Evolutionary conservation across 2,329 filamentous ascomycete species (phyloP).

Genomic region (Pyrenophora tritici-repentis): DNA sequence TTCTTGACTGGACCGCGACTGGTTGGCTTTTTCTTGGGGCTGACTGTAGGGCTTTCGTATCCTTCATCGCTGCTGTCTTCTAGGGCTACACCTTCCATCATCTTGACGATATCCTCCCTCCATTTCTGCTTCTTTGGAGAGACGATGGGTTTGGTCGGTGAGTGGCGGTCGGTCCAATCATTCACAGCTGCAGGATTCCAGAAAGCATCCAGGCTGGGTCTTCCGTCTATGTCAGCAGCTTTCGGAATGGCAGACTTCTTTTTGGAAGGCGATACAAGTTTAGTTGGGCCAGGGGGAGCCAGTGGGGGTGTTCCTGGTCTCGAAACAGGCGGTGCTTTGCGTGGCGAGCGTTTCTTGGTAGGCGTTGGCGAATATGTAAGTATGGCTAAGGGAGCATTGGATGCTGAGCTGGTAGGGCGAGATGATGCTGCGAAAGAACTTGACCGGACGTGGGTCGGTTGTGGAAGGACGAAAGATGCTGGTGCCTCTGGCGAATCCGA

Average conservation of each 20-base stretch:
- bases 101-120: conserved; percentile 34
- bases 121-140: conserved; percentile 45
- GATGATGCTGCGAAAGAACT: conserved; percentile 34
- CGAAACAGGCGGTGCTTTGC: conserved; percentile 38
- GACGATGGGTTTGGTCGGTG: conserved; percentile 41
- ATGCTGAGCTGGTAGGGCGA: conserved; percentile 38
- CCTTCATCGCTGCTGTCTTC: conserved; percentile 33
- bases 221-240: conserved; percentile 28
- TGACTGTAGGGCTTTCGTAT: conserved; percentile 25
- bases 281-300: conserved; percentile 33
- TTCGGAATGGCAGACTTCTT: conserved; percentile 39
- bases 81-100: conserved; percentile 32
- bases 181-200: conserved; percentile 47
- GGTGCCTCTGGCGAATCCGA: conserved; percentile 34
- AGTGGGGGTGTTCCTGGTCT: conserved; percentile 42
- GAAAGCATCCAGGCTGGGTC: conserved; percentile 47
- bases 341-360: conserved; percentile 40
- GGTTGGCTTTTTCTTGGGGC: conserved; percentile 26
- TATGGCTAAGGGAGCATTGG: conserved; percentile 31
- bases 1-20: conserved; percentile 21
- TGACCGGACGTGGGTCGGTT: conserved; percentile 25
- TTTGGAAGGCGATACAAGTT: conserved; percentile 47
- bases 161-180: conserved; percentile 44
- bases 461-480: conserved; percentile 25
- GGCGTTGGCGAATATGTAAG: conserved; percentile 45